A percentile compares a stretch with the other conserved stretches of the same genome.
These are phyloP conservation scores for Albifimbria verrucaria DNA, from an alignment of 2,329 filamentous ascomycete genomes.

Conservation along the genomic window DNA sequence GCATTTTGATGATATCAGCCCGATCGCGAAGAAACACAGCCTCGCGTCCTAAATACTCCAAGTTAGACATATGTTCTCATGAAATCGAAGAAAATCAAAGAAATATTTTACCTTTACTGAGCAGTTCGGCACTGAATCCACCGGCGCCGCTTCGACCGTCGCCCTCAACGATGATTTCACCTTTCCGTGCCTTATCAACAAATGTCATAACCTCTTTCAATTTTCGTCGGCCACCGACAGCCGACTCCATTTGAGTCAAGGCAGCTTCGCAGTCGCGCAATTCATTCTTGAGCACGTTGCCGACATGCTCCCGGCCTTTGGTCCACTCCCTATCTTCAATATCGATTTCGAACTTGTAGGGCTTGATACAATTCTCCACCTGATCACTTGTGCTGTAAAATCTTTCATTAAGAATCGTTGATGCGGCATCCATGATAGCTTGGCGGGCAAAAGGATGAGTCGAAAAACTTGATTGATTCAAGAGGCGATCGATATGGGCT, in stretches of 20 bases:
- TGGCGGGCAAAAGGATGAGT: slow-evolving; percentile 88
- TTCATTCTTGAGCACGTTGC: slow-evolving; percentile 79
- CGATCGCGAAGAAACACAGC: slow-evolving; percentile 92
- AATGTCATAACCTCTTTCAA: slow-evolving; percentile 86
- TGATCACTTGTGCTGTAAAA: slow-evolving; percentile 98
- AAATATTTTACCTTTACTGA: slow-evolving; percentile 67
- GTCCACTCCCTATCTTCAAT: slow-evolving; percentile 88
- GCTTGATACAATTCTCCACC: slow-evolving; percentile 98
- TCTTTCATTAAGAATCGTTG: slow-evolving; percentile 85
- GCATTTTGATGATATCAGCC: slow-evolving; percentile 85
- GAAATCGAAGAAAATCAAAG: background rate
- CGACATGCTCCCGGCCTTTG: slow-evolving; percentile 79
- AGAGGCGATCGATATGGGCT: slow-evolving; percentile 73
- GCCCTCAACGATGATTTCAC: slow-evolving; percentile 80
- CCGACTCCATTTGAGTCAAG: slow-evolving; percentile 69
- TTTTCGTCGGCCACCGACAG: slow-evolving; percentile 78
- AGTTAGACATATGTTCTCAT: slow-evolving; percentile 15
- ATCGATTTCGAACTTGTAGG: slow-evolving; percentile 97
- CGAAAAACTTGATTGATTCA: slow-evolving; percentile 78
- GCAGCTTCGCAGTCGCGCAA: slow-evolving; percentile 80
- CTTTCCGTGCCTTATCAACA: slow-evolving; percentile 84
- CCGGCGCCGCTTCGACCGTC: slow-evolving; percentile 82
- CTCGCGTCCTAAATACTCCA: slow-evolving; percentile 66
- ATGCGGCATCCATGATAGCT: slow-evolving; percentile 88
- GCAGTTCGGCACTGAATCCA: slow-evolving; percentile 83